Conservation (phyloP, 192 early-diverging fungal species). For the Entomortierella beljakovae region DNA sequence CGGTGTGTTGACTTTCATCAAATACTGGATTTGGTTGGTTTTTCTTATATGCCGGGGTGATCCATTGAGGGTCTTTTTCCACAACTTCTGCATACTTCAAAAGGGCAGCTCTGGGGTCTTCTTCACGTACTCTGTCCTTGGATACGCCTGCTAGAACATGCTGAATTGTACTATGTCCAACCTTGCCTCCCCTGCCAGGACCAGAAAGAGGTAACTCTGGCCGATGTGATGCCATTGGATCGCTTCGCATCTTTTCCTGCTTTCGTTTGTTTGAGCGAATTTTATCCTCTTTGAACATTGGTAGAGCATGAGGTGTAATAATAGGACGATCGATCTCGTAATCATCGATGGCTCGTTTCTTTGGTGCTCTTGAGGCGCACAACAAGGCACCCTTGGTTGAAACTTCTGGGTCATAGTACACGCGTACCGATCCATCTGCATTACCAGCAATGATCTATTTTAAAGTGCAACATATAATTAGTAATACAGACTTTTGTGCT, state of each 20-base stretch:
- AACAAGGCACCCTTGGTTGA: constrained; percentile 80
- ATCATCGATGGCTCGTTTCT: constrained; percentile 71
- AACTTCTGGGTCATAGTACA: constrained; percentile 79
- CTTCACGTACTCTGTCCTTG: constrained; percentile 81
- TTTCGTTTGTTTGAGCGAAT: constrained; percentile 75
- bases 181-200: constrained; percentile 86
- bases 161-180: constrained; percentile 87
- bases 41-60: constrained; percentile 82
- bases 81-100: constrained; percentile 87
- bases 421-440: constrained; percentile 77
- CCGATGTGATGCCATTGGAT: constrained; percentile 75
- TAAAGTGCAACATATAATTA: not conserved
- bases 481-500: not conserved
- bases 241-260: constrained; percentile 75
- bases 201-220: constrained; percentile 85
- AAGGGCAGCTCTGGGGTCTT: constrained; percentile 94
- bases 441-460: constrained; percentile 80
- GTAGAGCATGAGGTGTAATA: constrained; percentile 89
- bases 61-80: constrained; percentile 86
- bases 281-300: constrained; percentile 85
- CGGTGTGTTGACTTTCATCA: constrained; percentile 65
- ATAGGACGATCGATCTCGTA: constrained; percentile 78
- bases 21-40: constrained; percentile 82
- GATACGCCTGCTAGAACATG: constrained; percentile 85
- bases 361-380: constrained; percentile 73